Base-by-base conservation (phyloP, 805 yeast species). In the Kuraishia hungarica region DNA sequence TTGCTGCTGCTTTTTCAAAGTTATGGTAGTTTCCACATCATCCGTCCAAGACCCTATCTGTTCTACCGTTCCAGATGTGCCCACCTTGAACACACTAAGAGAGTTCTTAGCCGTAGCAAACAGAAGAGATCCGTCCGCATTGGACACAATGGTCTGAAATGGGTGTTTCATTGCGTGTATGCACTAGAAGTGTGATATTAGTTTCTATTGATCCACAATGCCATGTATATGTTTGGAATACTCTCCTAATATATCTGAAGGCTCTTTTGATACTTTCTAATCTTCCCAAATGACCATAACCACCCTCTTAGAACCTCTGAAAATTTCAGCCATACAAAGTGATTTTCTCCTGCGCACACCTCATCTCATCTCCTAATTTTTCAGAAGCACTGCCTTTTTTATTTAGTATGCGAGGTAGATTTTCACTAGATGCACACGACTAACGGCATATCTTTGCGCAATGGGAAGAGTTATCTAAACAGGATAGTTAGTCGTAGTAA, bases 11-110 rank as follows among this genome's bases (percentile, higher is more conserved):
- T 76, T 78, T 64, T 77, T 76, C 54, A 78, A 68, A 2, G 74
- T 61, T 46, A 71, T 72, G 24, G 73, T 69, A 24, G 75, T 72
- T 61, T 82, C 86, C 35, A 80, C 73, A 5, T 74, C 75, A 67
- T 87, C 94, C 17, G 70, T 64, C 92, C 93, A 87, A 39, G 72
- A 65, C 1, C 87, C 89, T n/a, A 79, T 61, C 23, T 73, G 62
- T 20, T 66, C 62, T 1, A 82, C 80, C 10, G 66, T 62, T 1
- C 61, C 59, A 7, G n/a, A 4, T 5, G 20, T 15, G 4, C 54
- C 19, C 1, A 74, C 54, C 52, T 72, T 70, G 63, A 77, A 85
- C 2, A 76, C 86, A 56, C 78, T 76, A n/a, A 88, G 69, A 46
- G 76, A 71, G 63, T 84, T 85, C 62, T 84, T 82, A 2, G 81